Percentiles rank a stretch among this genome's conserved stretches.
phyloP scores from a whole-genome alignment of 2,329 filamentous ascomycete genomes.

The Diaporthe sp. region DNA sequence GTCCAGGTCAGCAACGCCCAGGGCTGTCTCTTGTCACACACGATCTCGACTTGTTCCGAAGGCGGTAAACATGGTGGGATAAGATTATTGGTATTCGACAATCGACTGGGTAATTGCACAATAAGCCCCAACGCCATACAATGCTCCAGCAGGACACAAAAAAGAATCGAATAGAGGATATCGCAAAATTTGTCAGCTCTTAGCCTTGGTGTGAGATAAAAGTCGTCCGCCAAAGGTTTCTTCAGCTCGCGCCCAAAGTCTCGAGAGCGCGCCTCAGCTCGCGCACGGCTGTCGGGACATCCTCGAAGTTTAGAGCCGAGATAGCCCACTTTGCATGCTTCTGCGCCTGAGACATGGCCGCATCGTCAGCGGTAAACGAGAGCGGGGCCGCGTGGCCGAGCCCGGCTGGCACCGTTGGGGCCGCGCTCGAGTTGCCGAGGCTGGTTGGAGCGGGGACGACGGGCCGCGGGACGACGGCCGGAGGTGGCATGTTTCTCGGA shows the following conservation, averaged over 20 bases:
- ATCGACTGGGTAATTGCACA: constrained; percentile 16
- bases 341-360: constrained; percentile 82
- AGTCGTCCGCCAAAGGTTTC: neutral
- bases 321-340: constrained; percentile 99
- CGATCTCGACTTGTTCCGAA: neutral
- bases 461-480: constrained; percentile 42
- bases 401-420: constrained; percentile 39
- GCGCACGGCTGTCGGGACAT: constrained; percentile 89
- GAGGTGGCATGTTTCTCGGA: constrained; percentile 39
- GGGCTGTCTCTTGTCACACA: constrained; percentile 10
- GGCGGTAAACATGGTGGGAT: neutral
- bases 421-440: constrained; percentile 12
- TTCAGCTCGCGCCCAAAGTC: constrained; percentile 70
- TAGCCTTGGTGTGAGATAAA: neutral
- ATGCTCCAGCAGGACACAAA: constrained; percentile 31
- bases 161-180: neutral
- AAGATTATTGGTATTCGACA: constrained; percentile 24
- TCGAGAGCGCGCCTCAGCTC: constrained; percentile 84
- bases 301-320: constrained; percentile 96
- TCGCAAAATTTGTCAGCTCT: neutral
- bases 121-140: constrained; percentile 39
- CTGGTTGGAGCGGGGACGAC: constrained; percentile 40
- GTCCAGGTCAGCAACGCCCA: constrained; percentile 2
- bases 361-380: constrained; percentile 68
- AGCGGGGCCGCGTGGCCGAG: constrained; percentile 43